These are phyloP conservation scores for Xylariaceae sp. DNA, from an alignment of 2,329 filamentous ascomycete species.

Conservation along the genomic window DNA sequence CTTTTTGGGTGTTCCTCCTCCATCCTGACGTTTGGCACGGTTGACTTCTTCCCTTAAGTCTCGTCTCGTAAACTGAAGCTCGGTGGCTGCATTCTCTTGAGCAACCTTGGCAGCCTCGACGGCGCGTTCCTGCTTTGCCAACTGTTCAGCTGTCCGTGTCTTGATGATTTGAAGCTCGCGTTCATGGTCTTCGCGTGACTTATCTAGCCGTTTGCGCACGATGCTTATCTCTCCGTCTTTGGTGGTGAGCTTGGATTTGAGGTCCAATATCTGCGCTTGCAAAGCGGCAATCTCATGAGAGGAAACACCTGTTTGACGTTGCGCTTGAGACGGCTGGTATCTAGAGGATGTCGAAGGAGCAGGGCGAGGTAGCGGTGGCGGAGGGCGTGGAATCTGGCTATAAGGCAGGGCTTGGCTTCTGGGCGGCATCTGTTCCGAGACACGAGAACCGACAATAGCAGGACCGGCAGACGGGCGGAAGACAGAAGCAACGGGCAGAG, in stretches of 20 bases:
- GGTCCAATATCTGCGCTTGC: conserved; percentile 58
- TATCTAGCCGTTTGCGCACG: conserved; percentile 73
- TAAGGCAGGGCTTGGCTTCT: conserved; percentile 42
- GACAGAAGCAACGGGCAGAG: conserved; percentile 25
- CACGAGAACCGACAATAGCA: conserved; percentile 20
- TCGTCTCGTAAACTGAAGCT: conserved; percentile 75
- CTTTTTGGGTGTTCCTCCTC: conserved; percentile 65
- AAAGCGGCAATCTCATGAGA: conserved; percentile 53
- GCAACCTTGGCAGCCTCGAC: conserved; percentile 70
- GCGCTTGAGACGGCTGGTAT: conserved; percentile 45
- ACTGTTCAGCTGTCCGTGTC: conserved; percentile 68
- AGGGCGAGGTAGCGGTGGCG: conserved; percentile 41
- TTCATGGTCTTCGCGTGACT: conserved; percentile 66
- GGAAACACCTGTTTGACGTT: conserved; percentile 30
- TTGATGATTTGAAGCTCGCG: conserved; percentile 66
- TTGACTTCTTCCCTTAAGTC: conserved; percentile 68
- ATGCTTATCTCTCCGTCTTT: conserved; percentile 78
- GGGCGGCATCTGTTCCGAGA: conserved; percentile 27
- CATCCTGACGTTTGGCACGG: conserved; percentile 56
- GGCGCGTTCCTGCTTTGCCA: conserved; percentile 67
- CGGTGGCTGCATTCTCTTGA: conserved; percentile 69
- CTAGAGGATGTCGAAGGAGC: conserved; percentile 42
- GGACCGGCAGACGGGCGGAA: conserved; percentile 19
- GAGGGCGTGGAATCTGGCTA: conserved; percentile 51
- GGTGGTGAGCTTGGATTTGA: conserved; percentile 63